Percentiles rank a stretch among this genome's conserved stretches.
Evolutionary conservation across 495 filamentous ascomycete species (phyloP).

Genomic region (Bryoglossum gracile): DNA sequence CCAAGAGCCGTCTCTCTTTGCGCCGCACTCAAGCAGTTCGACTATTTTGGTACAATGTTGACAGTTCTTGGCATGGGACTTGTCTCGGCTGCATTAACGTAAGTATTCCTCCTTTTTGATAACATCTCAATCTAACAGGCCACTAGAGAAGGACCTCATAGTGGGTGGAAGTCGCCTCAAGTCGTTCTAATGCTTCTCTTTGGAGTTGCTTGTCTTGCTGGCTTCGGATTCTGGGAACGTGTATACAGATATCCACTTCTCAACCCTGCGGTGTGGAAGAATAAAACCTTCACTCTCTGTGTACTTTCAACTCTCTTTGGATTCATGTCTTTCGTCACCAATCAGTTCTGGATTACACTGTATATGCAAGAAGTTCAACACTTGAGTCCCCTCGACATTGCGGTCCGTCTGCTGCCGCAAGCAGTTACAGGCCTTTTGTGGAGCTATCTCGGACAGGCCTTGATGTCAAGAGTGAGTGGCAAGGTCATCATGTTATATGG

Average conservation of each 20-base stretch:
- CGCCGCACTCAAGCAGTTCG: constrained; percentile 26
- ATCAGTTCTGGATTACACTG: constrained; percentile 33
- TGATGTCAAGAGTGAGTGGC: constrained; percentile 29
- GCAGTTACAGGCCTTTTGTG: constrained; percentile 30
- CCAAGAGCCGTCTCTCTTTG: constrained; percentile 36
- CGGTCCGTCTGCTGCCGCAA: constrained; percentile 29
- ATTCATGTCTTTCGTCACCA: constrained; percentile 34
- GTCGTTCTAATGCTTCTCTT: constrained; percentile 49
- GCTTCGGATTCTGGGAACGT: constrained; percentile 50
- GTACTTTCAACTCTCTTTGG: constrained; percentile 27
- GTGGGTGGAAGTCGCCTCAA: constrained; percentile 48
- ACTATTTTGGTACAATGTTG: constrained; percentile 28
- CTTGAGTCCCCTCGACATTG: constrained; percentile 28
- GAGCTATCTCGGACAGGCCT: constrained; percentile 29
- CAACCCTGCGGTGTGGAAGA: constrained; percentile 29
- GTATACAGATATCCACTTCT: constrained; percentile 28
- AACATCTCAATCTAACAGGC: constrained; percentile 1
- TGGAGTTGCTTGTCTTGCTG: constrained; percentile 41
- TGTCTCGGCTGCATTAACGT: constrained; percentile 29
- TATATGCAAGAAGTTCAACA: constrained; percentile 33
- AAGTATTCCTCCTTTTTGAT: constrained; percentile 8
- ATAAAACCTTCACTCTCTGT: constrained; percentile 29
- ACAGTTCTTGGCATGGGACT: constrained; percentile 29
- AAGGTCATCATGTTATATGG: constrained; percentile 27
- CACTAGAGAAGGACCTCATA: constrained; percentile 31